Evolutionary conservation across 2,329 filamentous ascomycete species (phyloP).

Genomic region (Stenocarpella maydis): DNA sequence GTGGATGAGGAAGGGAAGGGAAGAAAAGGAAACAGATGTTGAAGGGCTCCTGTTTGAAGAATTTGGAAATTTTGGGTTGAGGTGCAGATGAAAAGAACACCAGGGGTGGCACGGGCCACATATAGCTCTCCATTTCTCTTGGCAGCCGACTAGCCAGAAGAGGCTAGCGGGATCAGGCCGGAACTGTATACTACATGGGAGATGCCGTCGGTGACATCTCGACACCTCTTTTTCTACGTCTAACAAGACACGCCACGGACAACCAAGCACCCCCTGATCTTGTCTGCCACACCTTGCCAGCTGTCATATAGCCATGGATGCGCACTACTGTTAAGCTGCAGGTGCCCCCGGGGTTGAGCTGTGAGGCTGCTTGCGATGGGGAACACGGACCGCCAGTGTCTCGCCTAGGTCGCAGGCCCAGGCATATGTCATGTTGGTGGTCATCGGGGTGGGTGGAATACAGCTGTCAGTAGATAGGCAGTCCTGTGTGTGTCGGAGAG

Average conservation of each 20-base stretch:
- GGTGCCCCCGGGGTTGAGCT: slow-evolving; percentile 13
- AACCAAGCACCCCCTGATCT: slow-evolving; percentile 17
- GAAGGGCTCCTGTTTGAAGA: background rate
- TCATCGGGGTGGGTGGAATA: background rate
- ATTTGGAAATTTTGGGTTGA: slow-evolving; percentile 28
- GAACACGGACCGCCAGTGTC: slow-evolving; percentile 10
- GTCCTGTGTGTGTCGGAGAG: background rate
- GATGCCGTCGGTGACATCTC: slow-evolving; percentile 27
- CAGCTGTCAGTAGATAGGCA: no score
- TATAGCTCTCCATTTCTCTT: background rate
- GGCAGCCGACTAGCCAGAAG: background rate
- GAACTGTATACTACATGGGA: background rate
- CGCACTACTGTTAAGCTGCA: slow-evolving; percentile 25
- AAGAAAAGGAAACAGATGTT: background rate
- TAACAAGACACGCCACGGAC: background rate
- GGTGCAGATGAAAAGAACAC: background rate
- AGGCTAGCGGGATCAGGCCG: slow-evolving; percentile 1
- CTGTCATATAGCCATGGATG: slow-evolving; percentile 31
- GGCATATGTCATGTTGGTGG: slow-evolving; percentile 14
- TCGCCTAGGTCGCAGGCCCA: slow-evolving; percentile 30
- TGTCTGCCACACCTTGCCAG: slow-evolving; percentile 28
- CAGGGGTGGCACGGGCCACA: slow-evolving; percentile 22
- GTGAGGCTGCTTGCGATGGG: slow-evolving; percentile 28
- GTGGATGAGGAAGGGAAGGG: background rate
- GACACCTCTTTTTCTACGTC: background rate